Percentiles rank a stretch among this genome's conserved stretches.
Evolutionary conservation across 2,329 filamentous ascomycete species (phyloP).

Genomic region (Dactylellina leptospora): DNA sequence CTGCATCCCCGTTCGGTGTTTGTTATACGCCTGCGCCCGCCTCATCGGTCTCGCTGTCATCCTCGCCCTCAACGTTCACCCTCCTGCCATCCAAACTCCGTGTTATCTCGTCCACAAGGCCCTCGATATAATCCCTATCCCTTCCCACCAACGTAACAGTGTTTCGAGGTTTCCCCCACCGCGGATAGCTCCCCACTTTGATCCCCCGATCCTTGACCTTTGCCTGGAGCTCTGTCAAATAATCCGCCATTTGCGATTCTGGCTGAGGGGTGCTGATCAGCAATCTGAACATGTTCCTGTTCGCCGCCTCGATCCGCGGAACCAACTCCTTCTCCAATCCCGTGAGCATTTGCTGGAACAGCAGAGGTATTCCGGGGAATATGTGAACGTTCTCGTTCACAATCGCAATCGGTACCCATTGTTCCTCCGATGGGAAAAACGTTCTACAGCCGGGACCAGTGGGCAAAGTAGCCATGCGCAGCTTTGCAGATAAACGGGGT

Average conservation of each 20-base stretch:
- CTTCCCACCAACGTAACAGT: slow-evolving; percentile 86
- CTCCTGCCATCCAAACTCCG: slow-evolving; percentile 76
- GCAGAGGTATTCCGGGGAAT: slow-evolving; percentile 83
- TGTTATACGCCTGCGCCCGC: slow-evolving; percentile 42
- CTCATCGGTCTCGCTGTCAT: slow-evolving; percentile 65
- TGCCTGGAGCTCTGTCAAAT: slow-evolving; percentile 79
- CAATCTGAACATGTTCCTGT: slow-evolving; percentile 80
- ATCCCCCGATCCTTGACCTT: slow-evolving; percentile 78
- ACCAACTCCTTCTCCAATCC: slow-evolving; percentile 72
- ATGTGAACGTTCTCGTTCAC: slow-evolving; percentile 96
- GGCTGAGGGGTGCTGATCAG: slow-evolving; percentile 86
- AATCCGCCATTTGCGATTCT: slow-evolving; percentile 85
- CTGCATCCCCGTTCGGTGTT: too few species aligned
- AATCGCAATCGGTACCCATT: slow-evolving; percentile 90
- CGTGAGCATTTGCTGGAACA: slow-evolving; percentile 82
- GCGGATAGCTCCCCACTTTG: slow-evolving; percentile 94
- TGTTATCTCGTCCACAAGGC: slow-evolving; percentile 79
- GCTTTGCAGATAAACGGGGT: slow-evolving; percentile 78
- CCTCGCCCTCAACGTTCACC: slow-evolving; percentile 75
- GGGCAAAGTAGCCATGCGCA: slow-evolving; percentile 90
- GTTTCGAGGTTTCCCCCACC: slow-evolving; percentile 87
- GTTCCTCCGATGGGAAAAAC: slow-evolving; percentile 78
- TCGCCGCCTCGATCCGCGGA: slow-evolving; percentile 74
- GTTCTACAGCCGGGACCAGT: slow-evolving; percentile 77
- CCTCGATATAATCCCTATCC: slow-evolving; percentile 79